A percentile compares a stretch with the other conserved stretches of the same genome.
phyloP scores from a whole-genome alignment of 202 grass and related monocot species.

The Musa balbisiana region DNA sequence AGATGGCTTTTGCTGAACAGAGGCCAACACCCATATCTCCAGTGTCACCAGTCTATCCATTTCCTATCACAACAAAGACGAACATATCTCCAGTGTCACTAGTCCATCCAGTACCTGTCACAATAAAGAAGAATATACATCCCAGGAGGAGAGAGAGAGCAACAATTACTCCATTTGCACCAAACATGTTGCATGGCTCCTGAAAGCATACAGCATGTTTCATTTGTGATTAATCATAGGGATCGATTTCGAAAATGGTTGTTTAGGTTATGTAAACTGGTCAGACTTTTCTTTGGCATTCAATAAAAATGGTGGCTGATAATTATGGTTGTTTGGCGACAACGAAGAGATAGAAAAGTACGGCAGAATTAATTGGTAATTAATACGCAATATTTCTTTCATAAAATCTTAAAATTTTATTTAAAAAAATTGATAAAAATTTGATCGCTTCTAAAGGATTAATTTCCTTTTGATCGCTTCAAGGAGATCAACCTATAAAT shows the following conservation, averaged over 20 bases:
- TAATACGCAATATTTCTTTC: neutral
- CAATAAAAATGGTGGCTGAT: no score
- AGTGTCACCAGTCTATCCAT: neutral
- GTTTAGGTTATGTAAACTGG: no score
- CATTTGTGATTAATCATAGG: no score
- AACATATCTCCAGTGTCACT: conserved; percentile 16
- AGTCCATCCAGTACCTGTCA: neutral
- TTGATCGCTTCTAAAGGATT: no score
- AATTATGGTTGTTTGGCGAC: neutral
- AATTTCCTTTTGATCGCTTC: fast-evolving
- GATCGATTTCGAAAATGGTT: no score
- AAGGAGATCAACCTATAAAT: no score
- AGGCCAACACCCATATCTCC: conserved; percentile 23
- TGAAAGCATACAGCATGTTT: no score
- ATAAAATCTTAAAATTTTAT: no score
- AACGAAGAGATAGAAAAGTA: neutral
- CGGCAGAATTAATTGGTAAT: conserved; percentile 2
- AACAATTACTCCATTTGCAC: neutral
- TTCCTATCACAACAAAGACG: neutral
- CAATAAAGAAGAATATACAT: neutral
- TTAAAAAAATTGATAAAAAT: no score
- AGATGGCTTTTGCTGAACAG: conserved; percentile 14
- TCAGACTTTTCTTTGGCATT: no score
- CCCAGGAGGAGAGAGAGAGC: neutral
- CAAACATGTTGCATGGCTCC: no score